Conservation (phyloP, 2,329 filamentous ascomycete genomes). For the Trichoderma afroharzianum region DNA sequence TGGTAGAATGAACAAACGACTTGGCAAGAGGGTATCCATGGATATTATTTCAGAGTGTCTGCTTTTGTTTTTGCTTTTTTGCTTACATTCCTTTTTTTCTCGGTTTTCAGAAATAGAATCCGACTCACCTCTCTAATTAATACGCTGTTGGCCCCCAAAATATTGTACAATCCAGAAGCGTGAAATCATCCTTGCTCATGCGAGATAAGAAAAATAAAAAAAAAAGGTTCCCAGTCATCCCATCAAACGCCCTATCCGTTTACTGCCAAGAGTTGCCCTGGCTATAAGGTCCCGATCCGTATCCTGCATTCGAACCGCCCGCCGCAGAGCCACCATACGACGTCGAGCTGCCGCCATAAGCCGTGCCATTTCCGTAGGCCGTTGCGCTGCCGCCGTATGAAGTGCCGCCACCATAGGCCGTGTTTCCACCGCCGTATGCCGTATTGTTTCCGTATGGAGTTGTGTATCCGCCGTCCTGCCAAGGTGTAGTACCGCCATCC, state of each 20-base stretch:
- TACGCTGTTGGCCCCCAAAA: slow-evolving; percentile 9
- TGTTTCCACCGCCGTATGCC: slow-evolving; percentile 62
- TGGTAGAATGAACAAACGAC: slow-evolving; percentile 1
- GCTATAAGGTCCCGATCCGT: slow-evolving; percentile 42
- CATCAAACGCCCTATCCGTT: slow-evolving; percentile 15
- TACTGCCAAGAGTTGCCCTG: slow-evolving; percentile 46
- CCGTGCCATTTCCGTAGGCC: slow-evolving; percentile 47
- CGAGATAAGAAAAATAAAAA: background rate
- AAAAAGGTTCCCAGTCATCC: slow-evolving; percentile 13
- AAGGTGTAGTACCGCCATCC: slow-evolving; percentile 53
- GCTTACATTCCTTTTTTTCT: background rate
- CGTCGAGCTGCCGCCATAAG: slow-evolving; percentile 12
- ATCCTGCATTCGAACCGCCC: slow-evolving; percentile 8
- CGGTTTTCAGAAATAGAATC: background rate
- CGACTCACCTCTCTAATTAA: slow-evolving; percentile 5
- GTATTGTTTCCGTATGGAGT: slow-evolving; percentile 68
- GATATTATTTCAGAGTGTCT: background rate
- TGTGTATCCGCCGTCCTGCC: slow-evolving; percentile 63
- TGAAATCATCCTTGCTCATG: slow-evolving; percentile 3
- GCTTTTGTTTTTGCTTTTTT: background rate
- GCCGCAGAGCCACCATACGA: slow-evolving; percentile 12
- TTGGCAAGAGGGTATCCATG: background rate
- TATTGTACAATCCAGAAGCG: slow-evolving; percentile 17
- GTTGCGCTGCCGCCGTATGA: slow-evolving; percentile 57
- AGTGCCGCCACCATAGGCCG: slow-evolving; percentile 59